Conservation (phyloP, 805 yeast species). For the Candida nemodendra region DNA sequence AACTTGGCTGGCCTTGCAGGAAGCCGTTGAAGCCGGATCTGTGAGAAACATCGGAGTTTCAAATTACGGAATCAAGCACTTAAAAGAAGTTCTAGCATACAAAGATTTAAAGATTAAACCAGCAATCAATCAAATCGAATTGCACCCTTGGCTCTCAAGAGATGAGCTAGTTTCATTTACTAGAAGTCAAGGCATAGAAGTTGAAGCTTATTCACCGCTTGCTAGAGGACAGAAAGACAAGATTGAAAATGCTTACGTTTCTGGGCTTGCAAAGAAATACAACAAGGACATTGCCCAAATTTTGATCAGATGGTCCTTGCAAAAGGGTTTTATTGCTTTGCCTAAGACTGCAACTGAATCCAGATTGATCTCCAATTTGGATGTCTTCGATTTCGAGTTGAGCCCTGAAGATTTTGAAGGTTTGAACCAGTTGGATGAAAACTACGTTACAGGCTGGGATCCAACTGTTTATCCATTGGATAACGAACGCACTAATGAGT, state of each 20-base stretch:
- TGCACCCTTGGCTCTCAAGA: conserved; percentile 48
- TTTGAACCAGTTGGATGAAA: conserved; percentile 26
- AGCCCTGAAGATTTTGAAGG: conserved; percentile 35
- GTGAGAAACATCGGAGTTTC: conserved; percentile 60
- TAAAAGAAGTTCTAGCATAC: conserved; percentile 51
- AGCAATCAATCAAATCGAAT: conserved; percentile 48
- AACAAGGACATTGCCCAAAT: conserved; percentile 54
- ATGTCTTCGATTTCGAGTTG: conserved; percentile 41
- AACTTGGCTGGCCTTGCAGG: conserved; percentile 55
- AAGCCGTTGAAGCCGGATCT: conserved; percentile 47
- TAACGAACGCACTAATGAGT: conserved; percentile 3
- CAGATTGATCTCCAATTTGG: conserved; percentile 43
- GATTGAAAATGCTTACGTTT: conserved; percentile 40
- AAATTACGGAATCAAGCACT: conserved; percentile 55
- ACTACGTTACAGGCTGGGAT: conserved; percentile 19
- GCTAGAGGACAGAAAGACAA: conserved; percentile 48
- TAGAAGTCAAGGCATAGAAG: conserved; percentile 42
- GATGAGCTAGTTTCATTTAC: conserved; percentile 43
- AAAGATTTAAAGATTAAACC: conserved; percentile 42
- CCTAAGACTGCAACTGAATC: conserved; percentile 33
- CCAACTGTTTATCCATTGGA: conserved; percentile 20
- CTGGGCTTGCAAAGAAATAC: conserved; percentile 46
- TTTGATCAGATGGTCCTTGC: conserved; percentile 64
- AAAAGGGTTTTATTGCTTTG: conserved; percentile 52
- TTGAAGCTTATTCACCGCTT: conserved; percentile 65